These are phyloP conservation scores for Trichaptum fuscoviolaceum DNA, from an alignment of 768 basidiomycete species.

Conservation along the genomic window DNA sequence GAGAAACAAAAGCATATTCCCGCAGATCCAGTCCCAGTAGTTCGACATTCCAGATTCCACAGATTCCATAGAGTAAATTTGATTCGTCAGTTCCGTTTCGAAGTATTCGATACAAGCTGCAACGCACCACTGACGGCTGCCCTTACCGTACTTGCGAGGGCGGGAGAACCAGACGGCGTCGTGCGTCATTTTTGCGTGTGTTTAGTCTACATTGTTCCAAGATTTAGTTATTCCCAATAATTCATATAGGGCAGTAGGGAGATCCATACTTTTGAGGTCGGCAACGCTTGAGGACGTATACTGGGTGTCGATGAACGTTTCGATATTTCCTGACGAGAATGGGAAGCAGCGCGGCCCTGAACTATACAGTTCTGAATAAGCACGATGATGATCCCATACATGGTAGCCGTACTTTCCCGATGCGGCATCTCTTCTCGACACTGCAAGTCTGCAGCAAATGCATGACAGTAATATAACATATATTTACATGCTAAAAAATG, in stretches of 20 bases:
- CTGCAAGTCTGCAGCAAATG: too few relatives aligned
- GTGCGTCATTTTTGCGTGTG: conserved; percentile 76
- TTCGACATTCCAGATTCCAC: conserved; percentile 6
- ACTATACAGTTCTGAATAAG: not conserved
- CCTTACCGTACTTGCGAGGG: conserved; percentile 93
- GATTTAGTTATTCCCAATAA: not conserved
- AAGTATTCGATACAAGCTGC: not conserved
- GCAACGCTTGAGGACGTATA: not conserved
- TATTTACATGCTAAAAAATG: too few relatives aligned
- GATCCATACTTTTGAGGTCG: not conserved
- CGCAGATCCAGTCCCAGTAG: not conserved
- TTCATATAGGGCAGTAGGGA: not conserved
- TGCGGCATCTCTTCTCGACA: too few relatives aligned
- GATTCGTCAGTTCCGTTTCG: conserved; percentile 1
- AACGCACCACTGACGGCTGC: conserved; percentile 87
- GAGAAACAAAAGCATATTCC: conserved; percentile 13
- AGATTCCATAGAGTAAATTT: not conserved
- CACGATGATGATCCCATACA: not conserved
- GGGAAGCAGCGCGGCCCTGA: not conserved
- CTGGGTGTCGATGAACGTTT: not conserved
- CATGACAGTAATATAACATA: too few relatives aligned
- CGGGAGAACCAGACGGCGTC: conserved; percentile 98
- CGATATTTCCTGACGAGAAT: not conserved
- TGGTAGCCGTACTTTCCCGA: not conserved
- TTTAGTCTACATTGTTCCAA: not conserved